Base-by-base conservation (phyloP, 345 rosid genomes). In the Boechera divaricarpa region DNA sequence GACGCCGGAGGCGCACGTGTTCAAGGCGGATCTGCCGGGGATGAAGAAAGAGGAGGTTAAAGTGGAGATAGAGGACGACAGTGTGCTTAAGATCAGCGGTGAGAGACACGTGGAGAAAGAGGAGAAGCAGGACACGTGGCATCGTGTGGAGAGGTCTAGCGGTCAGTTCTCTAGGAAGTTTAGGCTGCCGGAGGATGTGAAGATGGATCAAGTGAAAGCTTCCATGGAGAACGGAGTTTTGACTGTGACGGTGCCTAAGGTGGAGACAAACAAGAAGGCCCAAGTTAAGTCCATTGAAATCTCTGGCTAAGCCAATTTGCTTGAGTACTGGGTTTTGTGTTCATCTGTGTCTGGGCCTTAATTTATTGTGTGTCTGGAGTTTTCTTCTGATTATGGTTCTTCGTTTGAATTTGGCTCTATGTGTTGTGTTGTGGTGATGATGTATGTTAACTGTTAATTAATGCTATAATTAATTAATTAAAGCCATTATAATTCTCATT, bases 221-320 rank as follows among this genome's bases (percentile, higher is more conserved):
- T 26, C 61, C 0, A 82, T 78, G 89, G 87, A 86, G 69, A 78
- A 73, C 6, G 85, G 85, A 3, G 85, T 83, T 31, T 67, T 86
- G 35, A 77, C 77, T 5, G 80, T 83, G 10, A 42, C 77, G 0
- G 81, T 83, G 36, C 87, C 85, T 9, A 80, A 86, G 47, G 72
- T 16, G 4, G 72, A 74, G 64, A 24, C 36, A 5, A 64, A 63
- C 58, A 74, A 64, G 72, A 65, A 74, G n/a, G 1, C 85, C 0
- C 68, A 78, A 7, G 77, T 82, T 9, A 82, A 76, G 78, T 49
- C 83, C 56, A 73, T 83, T 58, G 76, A 82, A 5, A 80, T 86
- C 75, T 59, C 59, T 18, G 75, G 67, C 35, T 51, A 1, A 66
- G 31, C 58, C 33, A 28, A 11, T 54, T 10, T 5, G 15, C 33